A percentile compares a stretch with the other conserved stretches of the same genome.
Evolutionary conservation across 768 basidiomycete genomes (phyloP).

Genomic region (Trametes cinnabarina): DNA sequence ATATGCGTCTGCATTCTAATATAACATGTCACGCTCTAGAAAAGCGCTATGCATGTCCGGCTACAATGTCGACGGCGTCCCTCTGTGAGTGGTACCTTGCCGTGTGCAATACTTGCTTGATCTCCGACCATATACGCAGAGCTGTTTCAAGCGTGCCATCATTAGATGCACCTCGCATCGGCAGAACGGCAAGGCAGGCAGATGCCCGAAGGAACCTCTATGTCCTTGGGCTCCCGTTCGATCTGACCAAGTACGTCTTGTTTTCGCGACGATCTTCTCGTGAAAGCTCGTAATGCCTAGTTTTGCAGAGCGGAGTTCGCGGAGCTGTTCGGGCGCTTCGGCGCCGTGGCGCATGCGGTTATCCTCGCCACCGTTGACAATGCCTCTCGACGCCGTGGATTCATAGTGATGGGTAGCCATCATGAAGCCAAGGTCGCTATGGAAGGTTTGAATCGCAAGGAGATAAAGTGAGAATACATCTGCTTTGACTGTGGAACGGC

Average conservation of each 20-base stretch:
- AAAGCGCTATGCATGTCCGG: constrained; percentile 69
- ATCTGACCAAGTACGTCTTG: constrained; percentile 64
- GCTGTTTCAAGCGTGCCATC: constrained; percentile 23
- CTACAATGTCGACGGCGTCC: constrained; percentile 51
- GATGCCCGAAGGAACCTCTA: constrained; percentile 75
- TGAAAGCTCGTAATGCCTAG: no score
- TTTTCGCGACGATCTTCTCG: not conserved
- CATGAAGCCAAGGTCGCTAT: constrained; percentile 71
- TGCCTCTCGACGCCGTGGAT: constrained; percentile 78
- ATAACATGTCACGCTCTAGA: constrained; percentile 26
- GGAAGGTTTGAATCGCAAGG: constrained; percentile 61
- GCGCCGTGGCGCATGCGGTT: constrained; percentile 71
- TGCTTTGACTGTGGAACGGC: not conserved
- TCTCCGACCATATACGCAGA: not conserved
- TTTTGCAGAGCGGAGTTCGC: constrained; percentile 47
- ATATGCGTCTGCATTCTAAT: constrained; percentile 7
- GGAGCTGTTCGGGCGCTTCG: constrained; percentile 60
- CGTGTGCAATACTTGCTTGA: not conserved
- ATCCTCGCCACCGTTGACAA: constrained; percentile 84
- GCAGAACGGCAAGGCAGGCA: constrained; percentile 32
- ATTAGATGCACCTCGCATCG: constrained; percentile 20
- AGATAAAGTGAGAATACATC: constrained; percentile 54
- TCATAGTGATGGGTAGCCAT: constrained; percentile 76
- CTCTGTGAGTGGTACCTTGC: constrained; percentile 48
- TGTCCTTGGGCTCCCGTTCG: constrained; percentile 80